Evolutionary conservation across 768 basidiomycete species (phyloP).

Genomic region (Termitomyces sp.): DNA sequence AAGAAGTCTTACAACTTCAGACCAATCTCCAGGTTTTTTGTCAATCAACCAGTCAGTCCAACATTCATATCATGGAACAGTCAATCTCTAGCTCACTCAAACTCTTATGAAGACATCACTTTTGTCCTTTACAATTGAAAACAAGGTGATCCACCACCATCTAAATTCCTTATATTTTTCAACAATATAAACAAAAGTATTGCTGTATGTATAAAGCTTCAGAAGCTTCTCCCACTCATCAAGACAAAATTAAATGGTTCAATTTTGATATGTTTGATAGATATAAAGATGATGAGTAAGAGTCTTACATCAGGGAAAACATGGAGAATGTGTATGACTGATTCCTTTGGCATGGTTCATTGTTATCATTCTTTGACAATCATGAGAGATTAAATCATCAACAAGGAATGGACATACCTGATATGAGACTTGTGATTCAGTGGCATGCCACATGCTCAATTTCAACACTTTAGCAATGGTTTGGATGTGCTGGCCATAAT

Average conservation of each 20-base stretch:
- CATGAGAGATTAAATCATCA: background rate
- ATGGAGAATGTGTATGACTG: conserved; percentile 9
- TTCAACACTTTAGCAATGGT: background rate
- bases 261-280: background rate
- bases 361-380: background rate
- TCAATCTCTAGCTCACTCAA: conserved; percentile 6
- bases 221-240: background rate
- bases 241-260: conserved; percentile 1
- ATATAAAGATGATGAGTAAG: conserved; percentile 6
- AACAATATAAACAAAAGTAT: conserved; percentile 2
- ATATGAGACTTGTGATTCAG: background rate
- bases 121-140: conserved; percentile 6
- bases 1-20: no score
- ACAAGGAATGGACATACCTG: background rate
- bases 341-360: conserved; percentile 16
- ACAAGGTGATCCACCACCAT: background rate
- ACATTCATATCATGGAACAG: conserved; percentile 5
- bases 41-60: conserved; percentile 4
- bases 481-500: background rate
- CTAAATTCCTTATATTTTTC: conserved; percentile 7
- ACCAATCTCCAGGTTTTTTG: no score
- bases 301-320: conserved; percentile 2
- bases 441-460: background rate
- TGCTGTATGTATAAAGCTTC: background rate
- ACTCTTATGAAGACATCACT: conserved; percentile 6